Base-by-base conservation (phyloP, 148 eudicot species). In the Drosera capensis region DNA sequence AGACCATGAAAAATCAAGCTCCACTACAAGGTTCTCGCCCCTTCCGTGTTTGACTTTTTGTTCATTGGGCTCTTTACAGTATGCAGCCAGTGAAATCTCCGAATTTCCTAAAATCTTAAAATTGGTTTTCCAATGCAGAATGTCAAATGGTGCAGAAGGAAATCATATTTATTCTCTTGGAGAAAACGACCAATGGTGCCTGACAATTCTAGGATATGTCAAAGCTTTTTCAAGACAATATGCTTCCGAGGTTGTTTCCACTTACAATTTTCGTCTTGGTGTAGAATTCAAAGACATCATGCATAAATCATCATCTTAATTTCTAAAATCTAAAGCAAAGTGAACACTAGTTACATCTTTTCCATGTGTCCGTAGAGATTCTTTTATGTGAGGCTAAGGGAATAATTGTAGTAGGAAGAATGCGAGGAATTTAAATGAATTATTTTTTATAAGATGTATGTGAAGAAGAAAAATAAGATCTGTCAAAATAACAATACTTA, bases 131-230 rank as follows among this genome's bases (percentile, higher is more conserved):
- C 2, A 3, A 48, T 45, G 39, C 78, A 80, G 88, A 54, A 29
- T 55, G 55, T 45, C 66, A 26, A 77, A 74, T 62, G 86, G 74
- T 20, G 63, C 38, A 36, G 60, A 59, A 61, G 49, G 68, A 20
- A 44, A 54, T 38, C 59, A 54, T 40, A 75, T 62, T 14, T 90
- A 78, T 48, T 60, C 49, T 56, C 45, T 84, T 14, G 72, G 77
- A 50, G 97, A 90, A 57, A 71, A 62, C 14, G 82, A 84, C 55
- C 97, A 90, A 40, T 90, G 97, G 97, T 81, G 97, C 54, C 67
- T 84, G 44, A 59, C 95, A 20, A 84, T 93, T 40, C 66, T 90
- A 31, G 95, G 94, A 51, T 81, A 81, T 58, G 78, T 90, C 49
- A 85, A 82, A 71, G 95, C 95, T 51, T 71, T 90, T 55, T 73